Percentiles rank a stretch among this genome's conserved stretches.
These are phyloP conservation scores for Kurtzmaniella quercitrusa DNA, from an alignment of 1,139 yeast genomes.

Conservation along the genomic window DNA sequence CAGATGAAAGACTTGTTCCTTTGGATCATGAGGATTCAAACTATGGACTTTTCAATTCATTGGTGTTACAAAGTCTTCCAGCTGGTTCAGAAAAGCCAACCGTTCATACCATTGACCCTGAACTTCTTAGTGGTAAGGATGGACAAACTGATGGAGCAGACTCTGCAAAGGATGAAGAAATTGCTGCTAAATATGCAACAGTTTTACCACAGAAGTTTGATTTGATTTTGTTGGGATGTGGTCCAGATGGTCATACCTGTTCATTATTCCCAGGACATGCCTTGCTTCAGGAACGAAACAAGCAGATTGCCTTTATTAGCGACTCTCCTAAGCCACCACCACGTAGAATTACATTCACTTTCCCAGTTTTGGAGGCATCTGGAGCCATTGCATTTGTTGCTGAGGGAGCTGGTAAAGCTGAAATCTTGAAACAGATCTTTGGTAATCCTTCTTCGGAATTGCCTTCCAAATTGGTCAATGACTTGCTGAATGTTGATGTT, in stretches of 20 bases:
- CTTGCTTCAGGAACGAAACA: conserved; percentile 37
- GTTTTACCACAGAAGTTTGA: conserved; percentile 48
- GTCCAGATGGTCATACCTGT: conserved; percentile 81
- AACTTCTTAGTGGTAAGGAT: conserved; percentile 42
- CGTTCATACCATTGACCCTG: conserved; percentile 48
- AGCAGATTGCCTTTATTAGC: conserved; percentile 38
- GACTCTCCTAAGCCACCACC: conserved; percentile 82
- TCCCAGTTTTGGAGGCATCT: conserved; percentile 57
- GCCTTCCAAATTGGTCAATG: conserved; percentile 75
- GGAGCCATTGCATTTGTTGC: conserved; percentile 75
- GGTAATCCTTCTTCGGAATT: conserved; percentile 45
- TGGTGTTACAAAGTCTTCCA: conserved; percentile 47
- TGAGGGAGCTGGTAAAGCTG: conserved; percentile 84
- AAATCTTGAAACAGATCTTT: conserved; percentile 67
- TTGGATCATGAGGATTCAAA: conserved; percentile 65
- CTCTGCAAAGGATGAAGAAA: conserved; percentile 35
- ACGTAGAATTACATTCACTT: conserved; percentile 68
- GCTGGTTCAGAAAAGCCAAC: conserved; percentile 28
- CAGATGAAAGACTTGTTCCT: conserved; percentile 72
- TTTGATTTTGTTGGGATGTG: conserved; percentile 66
- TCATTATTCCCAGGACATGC: conserved; percentile 65
- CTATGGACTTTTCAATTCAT: conserved; percentile 57
- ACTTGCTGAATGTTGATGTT: conserved; percentile 43
- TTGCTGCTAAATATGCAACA: conserved; percentile 49
- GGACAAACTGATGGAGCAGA: conserved; percentile 39